Percentiles rank a stretch among this genome's conserved stretches.
Evolutionary conservation across 1,284 basidiomycete genomes (phyloP).

Genomic region (Taiwanofungus camphoratus): DNA sequence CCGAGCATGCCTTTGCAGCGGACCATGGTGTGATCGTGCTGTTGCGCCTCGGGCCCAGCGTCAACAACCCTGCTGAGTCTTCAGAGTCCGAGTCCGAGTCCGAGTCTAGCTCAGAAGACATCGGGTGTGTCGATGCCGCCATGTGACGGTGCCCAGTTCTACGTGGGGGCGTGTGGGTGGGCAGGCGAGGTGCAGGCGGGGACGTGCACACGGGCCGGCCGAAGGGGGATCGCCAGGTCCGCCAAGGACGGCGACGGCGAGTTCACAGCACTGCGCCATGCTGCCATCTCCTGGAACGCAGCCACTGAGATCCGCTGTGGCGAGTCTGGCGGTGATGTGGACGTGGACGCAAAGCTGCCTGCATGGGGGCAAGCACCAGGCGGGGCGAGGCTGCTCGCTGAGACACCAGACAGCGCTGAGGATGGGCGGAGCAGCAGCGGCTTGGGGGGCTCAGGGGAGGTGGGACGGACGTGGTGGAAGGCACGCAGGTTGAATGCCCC

Average conservation of each 20-base stretch:
- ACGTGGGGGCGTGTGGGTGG: no score
- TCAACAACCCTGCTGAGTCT: constrained; percentile 32
- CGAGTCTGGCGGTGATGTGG: no score
- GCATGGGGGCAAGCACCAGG: constrained; percentile 41
- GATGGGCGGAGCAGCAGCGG: constrained; percentile 13
- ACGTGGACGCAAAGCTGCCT: constrained; percentile 50
- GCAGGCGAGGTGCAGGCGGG: constrained; percentile 15
- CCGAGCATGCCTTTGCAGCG: constrained; percentile 21
- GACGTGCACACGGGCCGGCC: constrained; percentile 34
- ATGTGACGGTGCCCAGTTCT: no score
- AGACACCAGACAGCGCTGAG: constrained; percentile 24
- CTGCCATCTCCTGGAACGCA: constrained; percentile 72
- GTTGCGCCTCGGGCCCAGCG: constrained; percentile 28
- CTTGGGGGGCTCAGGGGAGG: constrained; percentile 21
- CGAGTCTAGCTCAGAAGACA: constrained; percentile 21
- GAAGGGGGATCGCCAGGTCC: constrained; percentile 43
- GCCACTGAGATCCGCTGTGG: constrained; percentile 72
- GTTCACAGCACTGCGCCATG: constrained; percentile 52
- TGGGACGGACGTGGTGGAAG: constrained; percentile 55
- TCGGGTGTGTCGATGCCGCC: constrained; percentile 11
- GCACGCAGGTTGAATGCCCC: constrained; percentile 54
- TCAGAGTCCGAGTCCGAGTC: constrained; percentile 23
- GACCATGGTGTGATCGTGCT: constrained; percentile 29
- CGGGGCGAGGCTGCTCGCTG: constrained; percentile 6
- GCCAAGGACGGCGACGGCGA: constrained; percentile 58